Conservation (phyloP, 2,329 filamentous ascomycete genomes). For the Paecilomyces variotii region DNA sequence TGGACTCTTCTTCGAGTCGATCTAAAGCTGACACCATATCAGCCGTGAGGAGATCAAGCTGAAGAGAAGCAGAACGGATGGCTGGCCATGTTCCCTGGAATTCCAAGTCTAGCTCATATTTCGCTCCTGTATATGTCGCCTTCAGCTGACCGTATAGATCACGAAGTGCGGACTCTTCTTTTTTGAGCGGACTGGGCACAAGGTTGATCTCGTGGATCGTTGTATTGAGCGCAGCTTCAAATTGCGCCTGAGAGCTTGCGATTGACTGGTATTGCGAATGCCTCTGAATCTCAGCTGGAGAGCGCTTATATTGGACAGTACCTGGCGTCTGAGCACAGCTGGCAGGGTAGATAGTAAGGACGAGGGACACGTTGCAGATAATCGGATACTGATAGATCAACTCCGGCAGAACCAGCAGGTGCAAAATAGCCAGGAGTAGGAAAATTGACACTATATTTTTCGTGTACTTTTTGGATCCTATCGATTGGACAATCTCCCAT, state of each 20-base stretch:
- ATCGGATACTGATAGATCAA: conserved; percentile 23
- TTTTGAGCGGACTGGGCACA: conserved; percentile 14
- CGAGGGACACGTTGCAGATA: conserved; percentile 16
- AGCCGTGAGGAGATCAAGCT: conserved; percentile 27
- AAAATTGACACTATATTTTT: neutral
- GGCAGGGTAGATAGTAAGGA: conserved; percentile 20
- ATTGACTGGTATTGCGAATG: conserved; percentile 10
- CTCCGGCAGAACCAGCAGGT: conserved; percentile 28
- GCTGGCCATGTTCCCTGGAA: conserved; percentile 27
- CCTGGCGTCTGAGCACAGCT: conserved; percentile 16
- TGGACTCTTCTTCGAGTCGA: conserved; percentile 12
- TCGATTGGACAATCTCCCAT: neutral
- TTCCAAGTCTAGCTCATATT: conserved; percentile 30
- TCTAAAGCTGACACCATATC: conserved; percentile 29
- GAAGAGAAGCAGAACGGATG: conserved; percentile 21
- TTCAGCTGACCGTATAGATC: conserved; percentile 20
- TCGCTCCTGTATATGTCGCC: conserved; percentile 18
- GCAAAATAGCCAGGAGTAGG: conserved; percentile 14
- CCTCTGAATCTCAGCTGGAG: neutral
- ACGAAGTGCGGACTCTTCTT: conserved; percentile 22
- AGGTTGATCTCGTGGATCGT: conserved; percentile 18
- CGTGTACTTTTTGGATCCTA: neutral
- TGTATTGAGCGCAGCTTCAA: conserved; percentile 22
- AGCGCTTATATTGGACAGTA: neutral
- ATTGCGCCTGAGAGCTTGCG: conserved; percentile 13